phyloP scores from a whole-genome alignment of 139 green algal species.

The Tetradesmus obliquus region DNA sequence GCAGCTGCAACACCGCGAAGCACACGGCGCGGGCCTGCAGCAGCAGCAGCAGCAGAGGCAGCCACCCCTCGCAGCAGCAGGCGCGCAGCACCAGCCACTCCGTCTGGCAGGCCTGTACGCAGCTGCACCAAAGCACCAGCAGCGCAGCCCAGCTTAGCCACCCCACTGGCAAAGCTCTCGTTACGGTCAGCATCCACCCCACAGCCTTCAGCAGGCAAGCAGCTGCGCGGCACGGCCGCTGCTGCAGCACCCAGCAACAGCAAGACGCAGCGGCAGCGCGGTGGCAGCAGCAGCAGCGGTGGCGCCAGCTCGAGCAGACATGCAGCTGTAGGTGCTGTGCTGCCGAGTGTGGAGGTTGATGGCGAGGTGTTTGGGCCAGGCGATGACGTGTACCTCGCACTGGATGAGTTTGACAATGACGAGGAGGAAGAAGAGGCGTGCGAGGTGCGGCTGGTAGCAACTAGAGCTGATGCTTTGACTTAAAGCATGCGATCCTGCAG shows the following conservation, averaged over 20 bases:
- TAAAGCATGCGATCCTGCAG: not conserved
- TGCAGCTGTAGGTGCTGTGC: not conserved
- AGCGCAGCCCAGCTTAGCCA: slow-evolving; percentile 28
- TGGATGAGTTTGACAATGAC: slow-evolving; percentile 28
- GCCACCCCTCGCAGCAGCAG: not conserved
- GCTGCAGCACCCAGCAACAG: not conserved
- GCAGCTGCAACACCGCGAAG: not conserved
- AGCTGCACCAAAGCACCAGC: slow-evolving; percentile 29
- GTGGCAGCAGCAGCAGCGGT: not conserved
- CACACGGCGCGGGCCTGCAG: not conserved
- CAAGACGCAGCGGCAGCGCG: slow-evolving; percentile 8
- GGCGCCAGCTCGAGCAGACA: not conserved
- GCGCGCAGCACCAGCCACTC: not conserved
- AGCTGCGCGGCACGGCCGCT: not conserved
- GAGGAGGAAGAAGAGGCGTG: slow-evolving; percentile 46
- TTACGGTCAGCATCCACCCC: not conserved
- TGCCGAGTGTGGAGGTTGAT: not conserved
- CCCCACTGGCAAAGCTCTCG: slow-evolving; percentile 28
- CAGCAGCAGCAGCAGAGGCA: not conserved
- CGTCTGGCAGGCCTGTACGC: slow-evolving; percentile 13
- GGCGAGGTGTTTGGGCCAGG: slow-evolving; percentile 9
- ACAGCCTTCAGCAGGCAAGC: not conserved
- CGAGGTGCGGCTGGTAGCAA: slow-evolving; percentile 22
- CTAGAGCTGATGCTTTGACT: not conserved
- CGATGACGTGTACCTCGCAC: slow-evolving; percentile 41